These are phyloP conservation scores for Hypoxylon sp. DNA, from an alignment of 2,329 filamentous ascomycete genomes.

Conservation along the genomic window DNA sequence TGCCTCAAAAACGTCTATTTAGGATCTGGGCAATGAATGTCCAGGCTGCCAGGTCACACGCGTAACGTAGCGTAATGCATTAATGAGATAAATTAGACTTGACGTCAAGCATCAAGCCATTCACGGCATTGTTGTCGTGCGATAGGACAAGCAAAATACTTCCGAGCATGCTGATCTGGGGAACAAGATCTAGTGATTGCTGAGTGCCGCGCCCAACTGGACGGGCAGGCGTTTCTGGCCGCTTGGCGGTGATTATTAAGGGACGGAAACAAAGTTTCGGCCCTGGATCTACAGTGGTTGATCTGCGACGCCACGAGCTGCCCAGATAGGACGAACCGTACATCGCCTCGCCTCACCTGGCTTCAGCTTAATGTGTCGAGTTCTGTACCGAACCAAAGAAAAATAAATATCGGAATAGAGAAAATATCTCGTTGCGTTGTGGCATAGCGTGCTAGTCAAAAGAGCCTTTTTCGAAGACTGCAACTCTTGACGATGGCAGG, in stretches of 20 bases:
- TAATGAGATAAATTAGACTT: conserved; percentile 19
- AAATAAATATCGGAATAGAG: background rate
- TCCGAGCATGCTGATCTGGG: conserved; percentile 33
- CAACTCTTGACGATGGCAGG: background rate
- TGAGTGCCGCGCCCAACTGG: conserved; percentile 19
- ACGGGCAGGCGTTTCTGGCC: conserved; percentile 4
- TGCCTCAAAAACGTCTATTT: conserved; percentile 10
- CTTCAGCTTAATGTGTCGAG: conserved; percentile 12
- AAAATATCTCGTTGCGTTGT: background rate
- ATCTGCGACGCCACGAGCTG: conserved; percentile 25
- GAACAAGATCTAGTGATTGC: conserved; percentile 31
- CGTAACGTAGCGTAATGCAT: conserved; percentile 26
- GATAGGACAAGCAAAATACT: conserved; percentile 8
- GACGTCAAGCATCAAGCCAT: conserved; percentile 8
- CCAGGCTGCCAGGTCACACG: background rate
- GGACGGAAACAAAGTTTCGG: conserved; percentile 29
- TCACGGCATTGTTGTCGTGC: conserved; percentile 9
- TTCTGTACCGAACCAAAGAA: conserved; percentile 12
- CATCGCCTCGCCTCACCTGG: conserved; percentile 9
- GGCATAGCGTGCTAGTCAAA: background rate
- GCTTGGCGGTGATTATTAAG: conserved; percentile 34
- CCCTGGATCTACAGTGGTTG: conserved; percentile 23
- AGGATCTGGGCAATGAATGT: conserved; percentile 8
- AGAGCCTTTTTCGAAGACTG: background rate
- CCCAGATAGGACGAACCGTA: conserved; percentile 34